Conservation (phyloP, 1,139 yeast genomes). For the Suhomyces guaymorum region DNA sequence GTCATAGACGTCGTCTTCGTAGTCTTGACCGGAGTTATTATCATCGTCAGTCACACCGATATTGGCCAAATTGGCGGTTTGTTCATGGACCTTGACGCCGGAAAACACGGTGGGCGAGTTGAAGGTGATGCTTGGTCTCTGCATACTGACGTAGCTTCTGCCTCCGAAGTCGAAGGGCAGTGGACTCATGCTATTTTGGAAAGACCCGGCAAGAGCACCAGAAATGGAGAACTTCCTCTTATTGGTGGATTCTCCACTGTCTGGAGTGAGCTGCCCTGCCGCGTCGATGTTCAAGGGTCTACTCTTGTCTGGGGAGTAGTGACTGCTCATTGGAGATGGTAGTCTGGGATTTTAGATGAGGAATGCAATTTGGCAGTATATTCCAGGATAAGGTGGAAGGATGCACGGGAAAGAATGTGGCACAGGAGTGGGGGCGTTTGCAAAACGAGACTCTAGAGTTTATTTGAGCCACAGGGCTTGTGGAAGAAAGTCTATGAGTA, state of each 20-base stretch:
- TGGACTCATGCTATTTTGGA: conserved; percentile 23
- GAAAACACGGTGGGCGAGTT: conserved; percentile 47
- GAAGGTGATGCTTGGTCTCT: conserved; percentile 21
- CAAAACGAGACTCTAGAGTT: too few species aligned
- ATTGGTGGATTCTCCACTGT: conserved; percentile 1
- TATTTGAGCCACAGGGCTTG: too few species aligned
- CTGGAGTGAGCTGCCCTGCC: not conserved
- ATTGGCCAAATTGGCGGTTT: conserved; percentile 61
- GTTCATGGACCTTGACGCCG: conserved; percentile 57
- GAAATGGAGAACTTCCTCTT: conserved; percentile 27
- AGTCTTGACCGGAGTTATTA: conserved; percentile 10
- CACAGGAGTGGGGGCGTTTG: too few species aligned
- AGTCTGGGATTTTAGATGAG: not conserved
- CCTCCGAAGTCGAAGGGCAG: conserved; percentile 46
- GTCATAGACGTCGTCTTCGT: conserved; percentile 8
- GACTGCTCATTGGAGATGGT: not conserved
- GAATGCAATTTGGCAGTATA: not conserved
- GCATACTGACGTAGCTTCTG: conserved; percentile 43
- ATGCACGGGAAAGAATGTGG: too few species aligned
- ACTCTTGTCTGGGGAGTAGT: conserved; percentile 1
- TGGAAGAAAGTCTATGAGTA: too few species aligned
- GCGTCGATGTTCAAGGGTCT: conserved; percentile 2
- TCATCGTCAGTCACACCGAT: conserved; percentile 56
- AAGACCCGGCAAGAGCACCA: conserved; percentile 28
- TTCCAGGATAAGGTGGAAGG: not conserved